Evolutionary conservation across 2,329 filamentous ascomycete species (phyloP), one percentile per base, ranked within the genome.

Genomic region (Neofusicoccum ribis): DNA sequence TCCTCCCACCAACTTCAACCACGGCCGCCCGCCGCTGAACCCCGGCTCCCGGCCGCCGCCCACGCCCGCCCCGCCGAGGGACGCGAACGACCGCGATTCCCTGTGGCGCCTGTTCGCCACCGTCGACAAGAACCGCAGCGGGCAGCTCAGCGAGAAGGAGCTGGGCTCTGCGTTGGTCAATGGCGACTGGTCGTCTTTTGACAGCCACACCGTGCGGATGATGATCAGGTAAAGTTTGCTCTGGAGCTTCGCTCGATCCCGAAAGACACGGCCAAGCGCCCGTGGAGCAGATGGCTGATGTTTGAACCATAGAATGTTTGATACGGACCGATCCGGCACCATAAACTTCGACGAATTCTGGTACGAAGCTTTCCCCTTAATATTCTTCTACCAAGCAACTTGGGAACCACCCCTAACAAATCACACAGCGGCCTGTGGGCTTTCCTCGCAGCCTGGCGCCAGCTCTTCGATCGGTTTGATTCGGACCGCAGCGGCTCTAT

Each of bases 261-360:
- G 1, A 31, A 31, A 6, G 27, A 31, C 27, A 31, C 27, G 5
- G 27, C 27, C 5, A 1, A 31, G 27, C 6, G 27, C 3, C 41
- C 12, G 11, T 7, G 43, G 7, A 60, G 7, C 7, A 37, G 17
- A 34, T 36, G 9, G 39, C 46, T 9, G 15, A n/a, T 61, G 41
- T 27, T 69, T 47, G 12, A 34, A n/a, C 17, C 14, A 36, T 56
- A 74, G 93, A 75, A 98, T 99, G 95, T 99, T 99, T 80, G 94
- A 98, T 80, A 91, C 90, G 66, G 91, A 97, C 79, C 90, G 91
- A 71, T 91, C 87, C 68, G 93, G 93, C 60, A 91, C 90, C 14
- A 96, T 99, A 76, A 93, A 91, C 67, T 98, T 97, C 77, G 89
- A 95, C 69, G 95, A 98, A 79, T 99, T 99, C 78, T 96, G 93